Evolutionary conservation across 2,329 filamentous ascomycete genomes (phyloP).

Genomic region (Nannizzia gypsea): DNA sequence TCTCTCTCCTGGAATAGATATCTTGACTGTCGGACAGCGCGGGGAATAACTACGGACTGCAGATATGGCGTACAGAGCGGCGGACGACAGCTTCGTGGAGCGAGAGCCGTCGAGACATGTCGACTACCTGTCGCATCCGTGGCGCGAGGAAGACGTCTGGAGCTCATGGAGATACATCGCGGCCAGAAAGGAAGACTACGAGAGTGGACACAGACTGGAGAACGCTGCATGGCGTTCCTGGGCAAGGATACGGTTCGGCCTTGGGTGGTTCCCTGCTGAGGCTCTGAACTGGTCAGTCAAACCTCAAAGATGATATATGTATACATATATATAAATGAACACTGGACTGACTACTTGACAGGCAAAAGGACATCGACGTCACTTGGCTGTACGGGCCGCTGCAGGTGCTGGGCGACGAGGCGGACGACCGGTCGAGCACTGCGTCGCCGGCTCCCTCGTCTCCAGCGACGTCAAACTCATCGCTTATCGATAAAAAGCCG

Average conservation of each 20-base stretch:
- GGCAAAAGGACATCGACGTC: constrained; percentile 93
- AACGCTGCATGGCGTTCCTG: constrained; percentile 97
- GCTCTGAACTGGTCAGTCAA: constrained; percentile 68
- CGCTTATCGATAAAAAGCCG: constrained; percentile 58
- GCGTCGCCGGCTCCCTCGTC: constrained; percentile 49
- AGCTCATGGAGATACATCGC: constrained; percentile 91
- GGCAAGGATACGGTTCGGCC: constrained; percentile 80
- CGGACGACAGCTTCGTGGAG: constrained; percentile 64
- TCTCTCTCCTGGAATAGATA: neutral
- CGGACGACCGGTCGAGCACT: constrained; percentile 42
- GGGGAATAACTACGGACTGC: neutral
- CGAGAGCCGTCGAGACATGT: constrained; percentile 73
- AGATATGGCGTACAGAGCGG: neutral
- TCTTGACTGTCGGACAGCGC: neutral
- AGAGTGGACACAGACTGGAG: constrained; percentile 70
- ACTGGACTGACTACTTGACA: constrained; percentile 27
- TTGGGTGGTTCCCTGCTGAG: constrained; percentile 81
- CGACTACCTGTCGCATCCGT: constrained; percentile 89
- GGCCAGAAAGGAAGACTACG: constrained; percentile 64
- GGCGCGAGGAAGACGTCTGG: constrained; percentile 95
- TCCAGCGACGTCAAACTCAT: neutral
- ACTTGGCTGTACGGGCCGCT: constrained; percentile 95
- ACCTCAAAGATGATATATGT: constrained; percentile 15
- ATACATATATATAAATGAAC: neutral
- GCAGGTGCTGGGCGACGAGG: constrained; percentile 46